phyloP scores from a whole-genome alignment of 202 grass and related monocot genomes.

The Carex arenaria region DNA sequence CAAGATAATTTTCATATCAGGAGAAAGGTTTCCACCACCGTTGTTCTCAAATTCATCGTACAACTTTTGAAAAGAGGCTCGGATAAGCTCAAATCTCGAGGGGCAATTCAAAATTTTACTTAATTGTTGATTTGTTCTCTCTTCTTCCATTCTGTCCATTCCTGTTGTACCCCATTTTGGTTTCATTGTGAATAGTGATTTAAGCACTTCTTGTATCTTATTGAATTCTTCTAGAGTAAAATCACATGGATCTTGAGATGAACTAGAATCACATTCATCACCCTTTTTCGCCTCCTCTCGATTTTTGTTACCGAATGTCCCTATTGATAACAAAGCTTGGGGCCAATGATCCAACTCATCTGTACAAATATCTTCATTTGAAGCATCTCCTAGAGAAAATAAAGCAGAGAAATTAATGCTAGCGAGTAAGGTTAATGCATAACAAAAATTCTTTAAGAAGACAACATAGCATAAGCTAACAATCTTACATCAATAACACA shows the following conservation, averaged over 20 bases:
- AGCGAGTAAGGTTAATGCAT: not conserved
- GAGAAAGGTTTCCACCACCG: conserved; percentile 27
- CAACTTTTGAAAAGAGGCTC: conserved; percentile 15
- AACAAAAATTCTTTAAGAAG: not conserved
- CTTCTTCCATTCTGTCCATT: conserved; percentile 21
- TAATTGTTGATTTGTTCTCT: conserved; percentile 20
- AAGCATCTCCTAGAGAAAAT: conserved; percentile 15
- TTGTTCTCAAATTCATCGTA: conserved; percentile 22
- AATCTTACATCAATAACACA: not conserved
- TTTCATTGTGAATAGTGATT: conserved; percentile 20
- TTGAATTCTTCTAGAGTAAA: conserved; percentile 30
- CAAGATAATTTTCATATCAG: conserved; percentile 32
- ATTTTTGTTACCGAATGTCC: conserved; percentile 40
- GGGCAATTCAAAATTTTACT: conserved; percentile 32
- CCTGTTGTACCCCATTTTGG: conserved; percentile 20
- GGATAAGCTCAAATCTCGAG: conserved; percentile 28
- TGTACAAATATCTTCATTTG: conserved; percentile 9
- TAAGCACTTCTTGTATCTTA: conserved; percentile 42
- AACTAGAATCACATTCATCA: not conserved
- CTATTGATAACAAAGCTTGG: conserved; percentile 45
- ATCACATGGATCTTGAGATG: conserved; percentile 22
- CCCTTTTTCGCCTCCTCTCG: not conserved
- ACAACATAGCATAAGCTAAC: not conserved
- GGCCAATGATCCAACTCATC: conserved; percentile 30
- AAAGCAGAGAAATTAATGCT: not conserved